These are phyloP conservation scores for Xylaria cubensis DNA, from an alignment of 495 filamentous ascomycete species.

Conservation along the genomic window DNA sequence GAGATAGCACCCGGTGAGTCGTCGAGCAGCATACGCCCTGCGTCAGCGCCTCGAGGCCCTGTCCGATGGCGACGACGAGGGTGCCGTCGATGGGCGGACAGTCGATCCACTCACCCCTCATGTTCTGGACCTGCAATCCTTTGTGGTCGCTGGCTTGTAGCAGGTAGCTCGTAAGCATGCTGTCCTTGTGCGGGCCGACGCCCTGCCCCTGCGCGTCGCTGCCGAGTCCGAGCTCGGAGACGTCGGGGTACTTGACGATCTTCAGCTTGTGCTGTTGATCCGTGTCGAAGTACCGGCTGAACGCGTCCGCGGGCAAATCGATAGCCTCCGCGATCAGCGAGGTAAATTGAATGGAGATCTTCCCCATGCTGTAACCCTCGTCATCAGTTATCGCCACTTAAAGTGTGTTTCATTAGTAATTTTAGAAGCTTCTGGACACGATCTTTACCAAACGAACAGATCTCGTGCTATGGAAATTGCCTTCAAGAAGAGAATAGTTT, in stretches of 20 bases:
- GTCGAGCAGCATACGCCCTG: conserved; percentile 85
- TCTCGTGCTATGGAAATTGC: too few relatives aligned
- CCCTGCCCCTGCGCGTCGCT: conserved; percentile 65
- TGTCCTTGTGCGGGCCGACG: conserved; percentile 94
- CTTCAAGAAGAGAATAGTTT: too few relatives aligned
- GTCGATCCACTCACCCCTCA: conserved; percentile 80
- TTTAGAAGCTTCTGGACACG: too few relatives aligned
- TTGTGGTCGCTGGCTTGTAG: conserved; percentile 81
- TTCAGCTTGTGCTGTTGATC: conserved; percentile 89
- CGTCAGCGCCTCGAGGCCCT: conserved; percentile 90
- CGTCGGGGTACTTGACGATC: conserved; percentile 85
- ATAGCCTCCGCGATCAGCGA: conserved; percentile 87
- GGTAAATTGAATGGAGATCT: conserved; percentile 77
- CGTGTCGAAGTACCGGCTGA: conserved; percentile 81
- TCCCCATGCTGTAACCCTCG: conserved; percentile 56
- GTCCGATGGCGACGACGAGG: conserved; percentile 91
- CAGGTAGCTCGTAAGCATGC: conserved; percentile 84
- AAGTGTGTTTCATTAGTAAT: too few relatives aligned
- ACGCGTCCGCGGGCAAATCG: conserved; percentile 71
- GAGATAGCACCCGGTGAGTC: conserved; percentile 81
- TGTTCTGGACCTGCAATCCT: conserved; percentile 91
- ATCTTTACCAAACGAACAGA: too few relatives aligned
- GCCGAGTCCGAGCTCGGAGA: conserved; percentile 55
- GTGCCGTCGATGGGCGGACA: conserved; percentile 67
- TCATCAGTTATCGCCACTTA: too few relatives aligned